Conservation (phyloP, 768 basidiomycete species). For the Tricholoma terreum region DNA sequence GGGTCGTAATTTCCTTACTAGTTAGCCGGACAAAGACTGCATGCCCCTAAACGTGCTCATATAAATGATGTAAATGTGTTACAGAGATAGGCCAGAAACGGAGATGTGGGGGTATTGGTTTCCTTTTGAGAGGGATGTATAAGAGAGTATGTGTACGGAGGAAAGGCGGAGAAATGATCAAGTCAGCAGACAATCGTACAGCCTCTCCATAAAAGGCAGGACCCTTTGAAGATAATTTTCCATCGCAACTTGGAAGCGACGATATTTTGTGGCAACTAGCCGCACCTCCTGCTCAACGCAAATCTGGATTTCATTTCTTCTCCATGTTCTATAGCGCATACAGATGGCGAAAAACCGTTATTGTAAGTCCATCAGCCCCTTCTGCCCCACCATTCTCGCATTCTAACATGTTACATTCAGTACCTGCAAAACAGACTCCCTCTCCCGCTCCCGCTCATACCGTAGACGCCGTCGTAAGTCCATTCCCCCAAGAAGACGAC, state of each 20-base stretch:
- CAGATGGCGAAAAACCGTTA: constrained; percentile 44
- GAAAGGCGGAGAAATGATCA: no score
- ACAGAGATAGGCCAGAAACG: no score
- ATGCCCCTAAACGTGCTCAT: no score
- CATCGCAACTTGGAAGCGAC: constrained; percentile 11
- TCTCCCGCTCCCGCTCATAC: constrained; percentile 68
- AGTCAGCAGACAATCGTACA: not conserved
- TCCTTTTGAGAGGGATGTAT: no score
- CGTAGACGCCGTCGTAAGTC: constrained; percentile 45
- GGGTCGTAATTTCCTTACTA: no score
- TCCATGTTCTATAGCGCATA: constrained; percentile 40
- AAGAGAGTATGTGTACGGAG: no score
- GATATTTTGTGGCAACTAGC: constrained; percentile 15
- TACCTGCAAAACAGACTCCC: constrained; percentile 47
- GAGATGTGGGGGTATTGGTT: no score
- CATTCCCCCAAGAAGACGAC: constrained; percentile 39
- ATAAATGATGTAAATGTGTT: no score
- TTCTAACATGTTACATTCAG: constrained; percentile 21
- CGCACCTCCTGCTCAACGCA: constrained; percentile 13
- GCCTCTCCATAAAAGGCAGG: constrained; percentile 2
- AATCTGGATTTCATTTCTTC: constrained; percentile 42
- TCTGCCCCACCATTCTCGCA: constrained; percentile 2
- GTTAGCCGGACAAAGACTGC: no score
- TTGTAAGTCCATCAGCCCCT: constrained; percentile 25
- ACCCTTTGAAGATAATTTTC: constrained; percentile 15